Conservation (phyloP, 2,329 filamentous ascomycete species). For the Alternaria novae-zelandiae region DNA sequence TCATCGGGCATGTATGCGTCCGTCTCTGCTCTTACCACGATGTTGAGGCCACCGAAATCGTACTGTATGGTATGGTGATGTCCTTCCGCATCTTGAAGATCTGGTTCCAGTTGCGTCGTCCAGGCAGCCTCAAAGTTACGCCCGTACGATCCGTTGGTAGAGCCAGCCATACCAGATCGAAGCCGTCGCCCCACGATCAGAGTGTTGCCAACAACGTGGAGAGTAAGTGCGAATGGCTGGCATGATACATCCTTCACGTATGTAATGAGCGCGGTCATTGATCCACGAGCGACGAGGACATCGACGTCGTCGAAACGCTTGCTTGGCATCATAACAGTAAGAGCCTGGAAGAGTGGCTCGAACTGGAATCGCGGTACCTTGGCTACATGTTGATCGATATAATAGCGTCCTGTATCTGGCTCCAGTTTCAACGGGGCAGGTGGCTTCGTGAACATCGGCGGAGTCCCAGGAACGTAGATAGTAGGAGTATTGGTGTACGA, state of each 20-base stretch:
- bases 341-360: not conserved
- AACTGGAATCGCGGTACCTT: not conserved
- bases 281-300: not conserved
- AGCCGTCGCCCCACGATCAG: not conserved
- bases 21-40: not conserved
- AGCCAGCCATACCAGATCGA: not conserved
- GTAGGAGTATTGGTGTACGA: not conserved
- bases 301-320: not conserved
- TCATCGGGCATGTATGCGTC: not conserved
- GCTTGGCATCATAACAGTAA: not conserved
- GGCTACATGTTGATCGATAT: not conserved
- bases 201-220: not conserved
- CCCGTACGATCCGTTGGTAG: not conserved
- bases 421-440: not conserved
- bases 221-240: not conserved
- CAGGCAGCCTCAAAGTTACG: not conserved
- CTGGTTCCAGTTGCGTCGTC: not conserved
- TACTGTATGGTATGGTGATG: not conserved
- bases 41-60: not conserved
- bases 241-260: not conserved
- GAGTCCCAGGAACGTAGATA: not conserved
- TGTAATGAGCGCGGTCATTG: not conserved
- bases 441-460: not conserved
- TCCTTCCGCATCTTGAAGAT: conserved; percentile 1
- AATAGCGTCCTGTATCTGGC: not conserved